phyloP scores from a whole-genome alignment of 345 rosid genomes.

The Lagerstroemia speciosa region DNA sequence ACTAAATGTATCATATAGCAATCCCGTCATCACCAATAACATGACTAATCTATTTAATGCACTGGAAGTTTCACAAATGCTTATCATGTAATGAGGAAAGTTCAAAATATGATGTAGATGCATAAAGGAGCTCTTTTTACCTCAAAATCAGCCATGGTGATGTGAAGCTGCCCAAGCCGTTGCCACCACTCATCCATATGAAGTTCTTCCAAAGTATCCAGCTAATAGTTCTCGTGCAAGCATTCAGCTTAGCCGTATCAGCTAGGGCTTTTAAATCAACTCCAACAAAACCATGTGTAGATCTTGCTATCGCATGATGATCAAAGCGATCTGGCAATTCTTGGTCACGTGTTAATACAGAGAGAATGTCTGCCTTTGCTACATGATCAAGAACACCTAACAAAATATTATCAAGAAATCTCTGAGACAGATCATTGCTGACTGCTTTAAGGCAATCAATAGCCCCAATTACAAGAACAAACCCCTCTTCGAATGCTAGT shows the following conservation, averaged over 20 bases:
- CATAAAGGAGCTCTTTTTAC: conserved; percentile 16
- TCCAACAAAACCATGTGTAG: conserved; percentile 92
- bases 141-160: conserved; percentile 84
- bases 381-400: conserved; percentile 75
- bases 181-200: conserved; percentile 54
- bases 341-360: conserved; percentile 48
- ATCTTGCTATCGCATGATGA: conserved; percentile 66
- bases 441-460: conserved; percentile 87
- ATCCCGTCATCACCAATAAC: too few species aligned
- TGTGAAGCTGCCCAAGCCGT: conserved; percentile 57
- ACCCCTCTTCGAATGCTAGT: conserved; percentile 25
- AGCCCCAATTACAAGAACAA: conserved; percentile 89
- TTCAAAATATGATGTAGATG: too few species aligned
- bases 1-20: too few species aligned
- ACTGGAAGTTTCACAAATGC: too few species aligned
- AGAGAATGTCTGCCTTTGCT: conserved; percentile 67
- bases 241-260: conserved; percentile 69
- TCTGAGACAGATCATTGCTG: conserved; percentile 77
- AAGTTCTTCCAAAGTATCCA: conserved; percentile 45
- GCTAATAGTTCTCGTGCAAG: conserved; percentile 53
- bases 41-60: too few species aligned
- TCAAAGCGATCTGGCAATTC: conserved; percentile 70
- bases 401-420: conserved; percentile 84
- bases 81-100: too few species aligned
- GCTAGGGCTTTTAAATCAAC: conserved; percentile 77